Conservation (phyloP, 192 early-diverging fungal species). For the Backusella mclennaniae region DNA sequence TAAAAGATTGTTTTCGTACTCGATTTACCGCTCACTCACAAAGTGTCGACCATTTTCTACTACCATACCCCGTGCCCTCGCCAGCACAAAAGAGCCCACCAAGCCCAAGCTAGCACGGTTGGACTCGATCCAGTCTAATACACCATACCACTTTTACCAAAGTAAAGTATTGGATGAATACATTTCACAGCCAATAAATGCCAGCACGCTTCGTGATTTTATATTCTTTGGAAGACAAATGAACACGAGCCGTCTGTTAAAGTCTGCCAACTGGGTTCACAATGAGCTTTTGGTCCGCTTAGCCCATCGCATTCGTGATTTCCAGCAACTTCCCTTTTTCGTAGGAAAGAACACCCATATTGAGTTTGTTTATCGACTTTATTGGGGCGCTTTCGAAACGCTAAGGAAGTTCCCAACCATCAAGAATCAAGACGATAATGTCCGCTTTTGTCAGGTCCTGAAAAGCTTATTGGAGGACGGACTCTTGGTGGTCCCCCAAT, state of each 20-base stretch:
- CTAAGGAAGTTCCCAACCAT: constrained; percentile 72
- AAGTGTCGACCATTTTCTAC: neutral
- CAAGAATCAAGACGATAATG: constrained; percentile 79
- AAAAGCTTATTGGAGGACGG: constrained; percentile 75
- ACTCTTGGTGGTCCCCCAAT: constrained; percentile 81
- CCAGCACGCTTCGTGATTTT: constrained; percentile 88
- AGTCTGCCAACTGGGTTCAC: constrained; percentile 89
- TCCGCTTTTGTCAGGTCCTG: constrained; percentile 74
- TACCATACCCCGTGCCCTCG: neutral
- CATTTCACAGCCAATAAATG: constrained; percentile 69
- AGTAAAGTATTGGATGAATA: constrained; percentile 88
- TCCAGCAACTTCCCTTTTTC: constrained; percentile 91
- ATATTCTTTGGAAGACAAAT: constrained; percentile 88
- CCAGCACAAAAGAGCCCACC: neutral
- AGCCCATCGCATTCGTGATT: constrained; percentile 90
- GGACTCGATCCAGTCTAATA: constrained; percentile 17
- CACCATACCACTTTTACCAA: constrained; percentile 84
- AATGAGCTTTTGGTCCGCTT: constrained; percentile 86
- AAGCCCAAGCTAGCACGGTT: neutral
- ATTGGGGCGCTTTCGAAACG: constrained; percentile 92
- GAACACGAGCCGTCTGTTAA: constrained; percentile 78
- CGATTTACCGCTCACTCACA: neutral
- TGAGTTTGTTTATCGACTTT: constrained; percentile 79
- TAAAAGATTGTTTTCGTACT: neutral
- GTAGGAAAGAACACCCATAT: constrained; percentile 93